Evolutionary conservation across 2,329 filamentous ascomycete genomes (phyloP).

Genomic region (Sphaerostilbella broomeana): DNA sequence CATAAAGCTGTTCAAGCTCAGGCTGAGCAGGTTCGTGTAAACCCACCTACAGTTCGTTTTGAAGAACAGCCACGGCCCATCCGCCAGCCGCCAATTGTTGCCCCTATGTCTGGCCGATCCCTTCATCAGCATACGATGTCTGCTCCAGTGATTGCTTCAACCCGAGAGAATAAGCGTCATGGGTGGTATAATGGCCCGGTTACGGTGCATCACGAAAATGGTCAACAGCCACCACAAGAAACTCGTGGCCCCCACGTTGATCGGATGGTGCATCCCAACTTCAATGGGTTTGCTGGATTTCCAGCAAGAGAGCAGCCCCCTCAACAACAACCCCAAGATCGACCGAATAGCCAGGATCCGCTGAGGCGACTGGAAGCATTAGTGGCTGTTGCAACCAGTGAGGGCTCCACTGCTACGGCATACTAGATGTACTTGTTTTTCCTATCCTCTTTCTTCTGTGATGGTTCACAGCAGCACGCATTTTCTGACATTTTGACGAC

Average conservation of each 20-base stretch:
- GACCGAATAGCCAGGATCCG: constrained; percentile 26
- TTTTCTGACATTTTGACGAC: neutral
- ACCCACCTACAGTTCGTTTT: constrained; percentile 47
- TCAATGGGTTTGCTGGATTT: constrained; percentile 46
- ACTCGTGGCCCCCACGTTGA: constrained; percentile 41
- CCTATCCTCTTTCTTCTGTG: neutral
- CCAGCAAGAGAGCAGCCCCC: constrained; percentile 30
- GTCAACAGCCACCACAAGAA: constrained; percentile 23
- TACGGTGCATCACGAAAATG: constrained; percentile 32
- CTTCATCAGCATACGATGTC: constrained; percentile 55
- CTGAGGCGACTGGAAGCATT: constrained; percentile 35
- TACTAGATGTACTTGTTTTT: constrained; percentile 22
- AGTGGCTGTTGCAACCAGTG: constrained; percentile 39
- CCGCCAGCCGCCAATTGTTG: constrained; percentile 25
- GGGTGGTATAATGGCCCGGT: constrained; percentile 63
- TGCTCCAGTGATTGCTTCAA: constrained; percentile 48
- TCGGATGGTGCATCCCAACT: constrained; percentile 52
- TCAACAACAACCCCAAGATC: constrained; percentile 25
- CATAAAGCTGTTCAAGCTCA: constrained; percentile 50
- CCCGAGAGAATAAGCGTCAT: constrained; percentile 57
- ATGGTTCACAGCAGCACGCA: neutral
- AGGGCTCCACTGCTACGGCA: constrained; percentile 36
- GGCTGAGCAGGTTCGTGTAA: constrained; percentile 42
- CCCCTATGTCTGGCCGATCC: constrained; percentile 24
- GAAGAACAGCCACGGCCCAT: constrained; percentile 39